phyloP scores from a whole-genome alignment of 2,329 filamentous ascomycete genomes.

The Aspergillus japonicus region DNA sequence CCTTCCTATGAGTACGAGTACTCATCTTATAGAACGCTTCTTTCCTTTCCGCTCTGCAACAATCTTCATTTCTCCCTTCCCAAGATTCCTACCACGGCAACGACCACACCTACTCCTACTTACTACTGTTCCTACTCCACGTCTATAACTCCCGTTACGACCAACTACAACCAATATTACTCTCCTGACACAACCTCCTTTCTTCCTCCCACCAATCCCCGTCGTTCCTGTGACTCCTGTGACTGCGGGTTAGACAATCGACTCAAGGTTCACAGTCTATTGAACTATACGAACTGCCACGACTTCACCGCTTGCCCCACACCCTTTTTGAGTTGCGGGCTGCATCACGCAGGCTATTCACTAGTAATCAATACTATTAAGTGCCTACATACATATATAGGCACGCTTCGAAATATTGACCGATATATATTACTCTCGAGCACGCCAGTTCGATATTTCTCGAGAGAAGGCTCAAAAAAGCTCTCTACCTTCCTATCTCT shows the following conservation, averaged over 20 bases:
- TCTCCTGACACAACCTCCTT: neutral
- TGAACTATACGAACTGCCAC: neutral
- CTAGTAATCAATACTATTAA: slow-evolving; percentile 20
- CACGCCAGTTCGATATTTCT: neutral
- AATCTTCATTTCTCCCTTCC: no score
- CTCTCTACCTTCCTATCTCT: slow-evolving; percentile 1
- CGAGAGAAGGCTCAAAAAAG: neutral
- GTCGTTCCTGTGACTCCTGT: neutral
- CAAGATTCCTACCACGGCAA: no score
- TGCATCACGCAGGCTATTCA: slow-evolving; percentile 15
- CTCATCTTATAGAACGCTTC: neutral
- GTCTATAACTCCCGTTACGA: neutral
- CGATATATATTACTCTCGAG: slow-evolving; percentile 3
- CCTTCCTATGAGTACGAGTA: neutral
- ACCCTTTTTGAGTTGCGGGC: slow-evolving; percentile 8
- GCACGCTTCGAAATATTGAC: neutral
- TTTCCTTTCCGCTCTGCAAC: neutral
- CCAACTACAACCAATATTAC: neutral
- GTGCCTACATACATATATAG: slow-evolving; percentile 19
- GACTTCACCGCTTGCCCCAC: slow-evolving; percentile 17
- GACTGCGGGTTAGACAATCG: neutral
- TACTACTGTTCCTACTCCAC: neutral
- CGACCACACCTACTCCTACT: neutral
- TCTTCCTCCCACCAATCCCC: neutral
- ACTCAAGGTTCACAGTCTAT: slow-evolving; percentile 4